phyloP scores from a whole-genome alignment of 1,139 yeast genomes.

The Debaryomyces fabryi region DNA sequence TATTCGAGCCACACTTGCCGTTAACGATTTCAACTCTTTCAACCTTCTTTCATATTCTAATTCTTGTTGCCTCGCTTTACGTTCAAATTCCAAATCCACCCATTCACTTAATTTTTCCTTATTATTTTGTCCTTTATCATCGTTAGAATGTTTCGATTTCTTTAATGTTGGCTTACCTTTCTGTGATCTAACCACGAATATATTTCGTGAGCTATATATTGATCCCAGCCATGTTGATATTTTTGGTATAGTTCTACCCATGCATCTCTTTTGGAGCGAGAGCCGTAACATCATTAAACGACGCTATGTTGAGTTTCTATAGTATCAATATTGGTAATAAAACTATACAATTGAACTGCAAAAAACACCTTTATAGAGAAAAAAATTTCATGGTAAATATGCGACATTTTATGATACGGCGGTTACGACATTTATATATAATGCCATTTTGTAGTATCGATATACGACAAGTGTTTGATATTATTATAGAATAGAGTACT shows the following conservation, averaged over 20 bases:
- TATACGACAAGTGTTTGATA: neutral
- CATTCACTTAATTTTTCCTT: conserved; percentile 18
- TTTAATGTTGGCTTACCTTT: conserved; percentile 6
- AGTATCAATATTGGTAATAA: neutral
- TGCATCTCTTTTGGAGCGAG: neutral
- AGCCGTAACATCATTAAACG: neutral
- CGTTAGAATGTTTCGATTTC: conserved; percentile 1
- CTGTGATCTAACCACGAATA: conserved; percentile 15
- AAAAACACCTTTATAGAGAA: neutral
- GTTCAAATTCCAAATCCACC: conserved; percentile 22
- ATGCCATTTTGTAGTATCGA: neutral
- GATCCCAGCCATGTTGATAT: neutral
- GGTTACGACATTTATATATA: neutral
- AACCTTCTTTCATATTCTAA: conserved; percentile 25
- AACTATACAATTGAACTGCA: conserved; percentile 2
- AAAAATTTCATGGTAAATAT: conserved; percentile 4
- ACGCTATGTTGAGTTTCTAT: neutral
- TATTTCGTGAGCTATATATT: conserved; percentile 6
- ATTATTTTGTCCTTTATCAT: neutral
- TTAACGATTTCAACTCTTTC: conserved; percentile 21
- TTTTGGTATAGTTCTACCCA: neutral
- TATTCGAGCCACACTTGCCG: conserved; percentile 26
- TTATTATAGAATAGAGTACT: neutral
- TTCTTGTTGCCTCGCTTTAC: conserved; percentile 23
- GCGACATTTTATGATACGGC: neutral